Conservation (phyloP, 1,139 yeast species). For the Candida tropicalis region DNA sequence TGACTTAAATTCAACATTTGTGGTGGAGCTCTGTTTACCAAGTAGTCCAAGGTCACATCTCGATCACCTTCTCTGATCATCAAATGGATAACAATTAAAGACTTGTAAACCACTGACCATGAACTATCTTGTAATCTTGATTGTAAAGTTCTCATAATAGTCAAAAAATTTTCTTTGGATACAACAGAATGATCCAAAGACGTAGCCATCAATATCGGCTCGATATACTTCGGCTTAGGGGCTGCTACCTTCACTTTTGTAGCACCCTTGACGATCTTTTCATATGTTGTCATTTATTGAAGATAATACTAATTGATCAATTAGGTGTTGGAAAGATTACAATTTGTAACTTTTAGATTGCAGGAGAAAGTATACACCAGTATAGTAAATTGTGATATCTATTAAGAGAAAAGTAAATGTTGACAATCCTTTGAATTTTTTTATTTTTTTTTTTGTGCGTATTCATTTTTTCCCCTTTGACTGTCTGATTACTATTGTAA, state of each 20-base stretch:
- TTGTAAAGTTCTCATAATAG: conserved; percentile 67
- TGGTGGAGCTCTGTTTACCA: conserved; percentile 54
- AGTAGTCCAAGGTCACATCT: conserved; percentile 67
- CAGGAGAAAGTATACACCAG: no score
- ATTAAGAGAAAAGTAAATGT: no score
- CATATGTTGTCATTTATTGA: conserved; percentile 44
- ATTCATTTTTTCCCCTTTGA: not conserved
- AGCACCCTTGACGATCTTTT: conserved; percentile 51
- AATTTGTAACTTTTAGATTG: no score
- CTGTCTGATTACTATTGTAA: no score
- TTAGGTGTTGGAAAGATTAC: not conserved
- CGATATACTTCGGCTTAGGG: conserved; percentile 93
- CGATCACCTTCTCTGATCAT: conserved; percentile 91
- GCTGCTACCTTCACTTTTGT: conserved; percentile 80
- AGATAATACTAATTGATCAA: not conserved
- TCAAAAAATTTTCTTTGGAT: conserved; percentile 62
- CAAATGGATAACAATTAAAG: conserved; percentile 81
- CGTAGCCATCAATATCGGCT: conserved; percentile 86
- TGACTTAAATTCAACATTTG: conserved; percentile 54
- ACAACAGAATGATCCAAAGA: conserved; percentile 40
- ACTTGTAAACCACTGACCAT: conserved; percentile 89
- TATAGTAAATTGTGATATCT: no score
- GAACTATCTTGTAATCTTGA: conserved; percentile 71
- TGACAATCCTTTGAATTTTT: not conserved
- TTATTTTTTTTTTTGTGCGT: not conserved